phyloP scores from a whole-genome alignment of 805 yeast genomes.

The Myxozyma mucilagina region DNA sequence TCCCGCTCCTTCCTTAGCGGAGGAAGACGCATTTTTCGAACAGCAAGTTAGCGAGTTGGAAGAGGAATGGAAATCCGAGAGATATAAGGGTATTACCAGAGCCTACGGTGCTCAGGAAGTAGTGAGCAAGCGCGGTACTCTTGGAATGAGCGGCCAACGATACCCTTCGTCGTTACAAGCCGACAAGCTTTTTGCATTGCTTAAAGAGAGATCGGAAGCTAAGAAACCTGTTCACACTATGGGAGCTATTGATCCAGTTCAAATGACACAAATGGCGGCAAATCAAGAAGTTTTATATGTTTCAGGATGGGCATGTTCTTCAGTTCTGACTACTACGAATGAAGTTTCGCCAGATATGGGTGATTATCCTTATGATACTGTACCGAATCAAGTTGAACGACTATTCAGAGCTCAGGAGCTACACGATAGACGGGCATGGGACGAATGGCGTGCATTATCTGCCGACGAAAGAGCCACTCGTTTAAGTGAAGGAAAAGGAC shows the following conservation, averaged over 20 bases:
- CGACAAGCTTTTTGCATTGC: constrained; percentile 49
- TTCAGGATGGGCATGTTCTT: constrained; percentile 64
- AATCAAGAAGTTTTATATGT: constrained; percentile 56
- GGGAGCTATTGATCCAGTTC: constrained; percentile 65
- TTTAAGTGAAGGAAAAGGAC: constrained; percentile 33
- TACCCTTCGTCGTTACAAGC: constrained; percentile 57
- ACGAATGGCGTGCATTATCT: constrained; percentile 42
- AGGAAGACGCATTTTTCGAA: constrained; percentile 39
- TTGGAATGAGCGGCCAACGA: constrained; percentile 39
- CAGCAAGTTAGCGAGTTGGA: constrained; percentile 44
- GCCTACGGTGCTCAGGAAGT: constrained; percentile 56
- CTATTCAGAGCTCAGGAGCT: constrained; percentile 58
- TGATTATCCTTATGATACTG: constrained; percentile 68
- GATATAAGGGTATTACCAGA: constrained; percentile 52
- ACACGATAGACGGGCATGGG: constrained; percentile 55
- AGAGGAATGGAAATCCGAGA: constrained; percentile 53
- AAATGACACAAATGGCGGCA: constrained; percentile 56
- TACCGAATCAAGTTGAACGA: constrained; percentile 65
- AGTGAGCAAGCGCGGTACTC: constrained; percentile 54
- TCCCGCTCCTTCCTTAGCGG: constrained; percentile 43
- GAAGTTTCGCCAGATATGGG: constrained; percentile 69
- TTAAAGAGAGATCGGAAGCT: constrained; percentile 46
- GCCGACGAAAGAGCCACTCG: constrained; percentile 36
- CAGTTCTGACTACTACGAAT: constrained; percentile 58
- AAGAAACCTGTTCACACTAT: constrained; percentile 55